These are phyloP conservation scores for Hymenoscyphus fraxineus DNA, from an alignment of 2,329 filamentous ascomycete genomes.

Conservation along the genomic window DNA sequence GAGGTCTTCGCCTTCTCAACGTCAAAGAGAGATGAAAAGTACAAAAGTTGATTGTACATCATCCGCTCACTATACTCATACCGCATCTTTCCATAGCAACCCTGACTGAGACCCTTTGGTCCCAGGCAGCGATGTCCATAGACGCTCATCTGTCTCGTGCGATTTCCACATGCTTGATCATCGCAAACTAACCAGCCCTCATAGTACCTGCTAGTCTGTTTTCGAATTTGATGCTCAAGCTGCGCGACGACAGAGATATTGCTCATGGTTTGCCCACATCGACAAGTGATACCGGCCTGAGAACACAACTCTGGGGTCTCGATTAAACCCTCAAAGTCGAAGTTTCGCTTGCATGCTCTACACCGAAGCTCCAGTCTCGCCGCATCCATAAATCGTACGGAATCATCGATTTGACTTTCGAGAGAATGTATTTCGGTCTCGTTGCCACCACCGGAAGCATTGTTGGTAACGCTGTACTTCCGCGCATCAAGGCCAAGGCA, in stretches of 20 bases:
- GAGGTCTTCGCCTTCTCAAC: constrained; percentile 71
- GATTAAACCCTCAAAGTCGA: constrained; percentile 73
- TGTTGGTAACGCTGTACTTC: constrained; percentile 73
- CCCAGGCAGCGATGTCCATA: constrained; percentile 89
- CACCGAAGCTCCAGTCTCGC: constrained; percentile 74
- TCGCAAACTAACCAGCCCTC: constrained; percentile 89
- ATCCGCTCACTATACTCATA: constrained; percentile 87
- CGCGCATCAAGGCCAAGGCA: constrained; percentile 87
- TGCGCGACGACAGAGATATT: constrained; percentile 79
- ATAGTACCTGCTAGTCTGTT: constrained; percentile 80
- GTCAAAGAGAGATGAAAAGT: constrained; percentile 81
- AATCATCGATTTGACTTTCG: constrained; percentile 90
- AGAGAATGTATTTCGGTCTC: constrained; percentile 80
- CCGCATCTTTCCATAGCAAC: constrained; percentile 81
- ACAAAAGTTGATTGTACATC: constrained; percentile 92
- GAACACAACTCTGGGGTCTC: constrained; percentile 57
- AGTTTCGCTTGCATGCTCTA: constrained; percentile 69
- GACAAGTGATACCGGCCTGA: constrained; percentile 71
- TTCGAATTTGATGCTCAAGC: constrained; percentile 77
- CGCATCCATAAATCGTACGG: constrained; percentile 81
- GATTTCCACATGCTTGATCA: constrained; percentile 79
- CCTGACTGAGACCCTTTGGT: constrained; percentile 76
- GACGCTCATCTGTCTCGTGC: constrained; percentile 88
- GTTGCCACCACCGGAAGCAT: constrained; percentile 46
- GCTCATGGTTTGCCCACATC: constrained; percentile 62